Conservation (phyloP, 1,284 basidiomycete species). For the Pterula multifida region DNA sequence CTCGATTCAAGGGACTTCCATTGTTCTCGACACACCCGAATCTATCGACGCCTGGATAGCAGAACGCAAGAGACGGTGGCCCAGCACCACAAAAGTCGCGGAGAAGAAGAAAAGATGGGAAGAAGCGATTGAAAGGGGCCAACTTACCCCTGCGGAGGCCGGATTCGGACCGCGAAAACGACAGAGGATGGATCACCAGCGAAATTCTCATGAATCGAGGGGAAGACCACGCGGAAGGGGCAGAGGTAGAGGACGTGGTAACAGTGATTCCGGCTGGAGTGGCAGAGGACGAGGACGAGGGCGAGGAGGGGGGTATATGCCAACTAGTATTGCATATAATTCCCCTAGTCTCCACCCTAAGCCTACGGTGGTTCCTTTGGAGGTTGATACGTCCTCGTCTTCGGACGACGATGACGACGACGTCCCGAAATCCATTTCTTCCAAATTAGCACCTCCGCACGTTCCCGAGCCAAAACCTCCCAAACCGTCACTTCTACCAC, state of each 20-base stretch:
- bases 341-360: background rate
- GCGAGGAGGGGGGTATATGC: slow-evolving; percentile 3
- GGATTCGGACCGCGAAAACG: slow-evolving; percentile 22
- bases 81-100: slow-evolving; percentile 51
- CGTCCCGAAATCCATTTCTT: slow-evolving; percentile 51
- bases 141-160: slow-evolving; percentile 43
- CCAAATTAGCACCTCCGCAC: slow-evolving; percentile 28
- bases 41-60: slow-evolving; percentile 76
- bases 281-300: slow-evolving; percentile 14
- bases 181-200: slow-evolving; percentile 13
- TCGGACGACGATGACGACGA: slow-evolving; percentile 26
- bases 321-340: background rate
- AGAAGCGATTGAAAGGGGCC: slow-evolving; percentile 71
- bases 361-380: slow-evolving; percentile 9
- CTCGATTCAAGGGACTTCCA: slow-evolving; percentile 71
- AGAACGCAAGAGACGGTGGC: slow-evolving; percentile 79
- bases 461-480: background rate
- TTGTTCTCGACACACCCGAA: slow-evolving; percentile 72
- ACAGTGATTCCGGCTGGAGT: slow-evolving; percentile 23
- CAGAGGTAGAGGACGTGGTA: slow-evolving; percentile 19
- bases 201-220: slow-evolving; percentile 10
- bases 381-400: slow-evolving; percentile 16
- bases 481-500: slow-evolving; percentile 4
- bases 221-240: slow-evolving; percentile 19
- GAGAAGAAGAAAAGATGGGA: slow-evolving; percentile 69